Base-by-base conservation (phyloP, 2,329 filamentous ascomycete species). In the Lasiodiplodia hormozganensis region DNA sequence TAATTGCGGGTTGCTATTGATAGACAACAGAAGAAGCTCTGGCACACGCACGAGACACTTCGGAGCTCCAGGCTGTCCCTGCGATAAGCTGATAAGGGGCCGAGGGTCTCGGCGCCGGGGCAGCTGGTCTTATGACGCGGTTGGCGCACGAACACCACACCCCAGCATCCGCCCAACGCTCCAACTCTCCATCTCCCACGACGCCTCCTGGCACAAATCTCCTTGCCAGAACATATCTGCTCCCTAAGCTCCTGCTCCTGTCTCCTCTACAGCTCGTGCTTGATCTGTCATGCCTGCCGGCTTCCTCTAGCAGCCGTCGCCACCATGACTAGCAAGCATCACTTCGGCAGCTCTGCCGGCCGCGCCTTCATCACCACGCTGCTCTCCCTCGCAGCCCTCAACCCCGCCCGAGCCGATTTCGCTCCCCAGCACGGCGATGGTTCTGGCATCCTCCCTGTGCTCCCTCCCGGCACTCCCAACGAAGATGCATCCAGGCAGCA, bases 321-420 rank as follows among this genome's bases (percentile, higher is more conserved):
- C 70, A 60, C 43, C 64, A 72, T 68, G 64, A 67, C 57, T 52
- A 66, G 40, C 57, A 49, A 60, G 57, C 40, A 65, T 53, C 52
- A 57, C 53, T 25, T 69, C 71, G 58, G 60, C 65, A 66, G 56
- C 62, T 68, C 69, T 54, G 70, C 67, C 62, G 62, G 52, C 57
- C 40, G 60, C 66, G 83, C 84, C 53, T 78, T 91, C 58, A 81
- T 93, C 69, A 80, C 93, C 70, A 90, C 89, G 28, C 89, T 92
- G 80, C 85, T 93, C 65, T 88, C 89, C 72, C 80, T 89, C 74
- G 83, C 86, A 80, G 69, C 79, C 43, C 25, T 54, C 67, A 51
- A 16, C n/a, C 67, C 67, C 52, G 58, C 38, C n/a, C 18, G 10
- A 2, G 67, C 67, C 58, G 47, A 51, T n/a, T 14, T 62, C 6